A percentile compares a stretch with the other conserved stretches of the same genome.
Conservation (phyloP, 768 basidiomycete species). For the Baorangia bicolor region DNA sequence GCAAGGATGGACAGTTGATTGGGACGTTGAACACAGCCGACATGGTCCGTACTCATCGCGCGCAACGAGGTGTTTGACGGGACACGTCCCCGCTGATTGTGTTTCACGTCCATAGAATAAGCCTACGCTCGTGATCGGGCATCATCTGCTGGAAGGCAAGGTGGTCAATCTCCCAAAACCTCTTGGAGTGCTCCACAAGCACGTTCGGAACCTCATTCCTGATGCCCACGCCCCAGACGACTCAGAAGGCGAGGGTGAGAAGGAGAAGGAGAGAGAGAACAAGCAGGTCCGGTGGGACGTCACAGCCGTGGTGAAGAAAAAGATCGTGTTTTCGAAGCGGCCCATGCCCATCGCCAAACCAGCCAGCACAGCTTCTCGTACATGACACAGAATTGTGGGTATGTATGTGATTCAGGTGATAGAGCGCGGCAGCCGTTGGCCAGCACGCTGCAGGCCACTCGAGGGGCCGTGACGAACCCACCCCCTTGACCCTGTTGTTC, state of each 20-base stretch:
- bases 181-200: constrained; percentile 65
- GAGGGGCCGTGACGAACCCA: background rate
- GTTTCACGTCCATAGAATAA: constrained; percentile 46
- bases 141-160: constrained; percentile 90
- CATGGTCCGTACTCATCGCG: constrained; percentile 42
- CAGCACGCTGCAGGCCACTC: constrained; percentile 12
- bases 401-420: constrained; percentile 2
- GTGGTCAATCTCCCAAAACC: constrained; percentile 75
- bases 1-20: constrained; percentile 69
- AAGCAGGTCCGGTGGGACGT: constrained; percentile 52
- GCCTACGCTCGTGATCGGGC: constrained; percentile 78
- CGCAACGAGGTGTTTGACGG: background rate
- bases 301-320: constrained; percentile 71
- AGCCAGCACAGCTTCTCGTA: constrained; percentile 21
- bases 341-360: constrained; percentile 67
- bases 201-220: constrained; percentile 1
- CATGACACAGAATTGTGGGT: constrained; percentile 13
- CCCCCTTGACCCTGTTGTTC: constrained; percentile 16
- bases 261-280: background rate
- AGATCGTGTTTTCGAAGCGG: constrained; percentile 80
- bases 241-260: background rate
- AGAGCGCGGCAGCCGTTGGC: constrained; percentile 13
- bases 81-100: constrained; percentile 3
- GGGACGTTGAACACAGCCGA: constrained; percentile 73
- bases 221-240: background rate